Conservation (phyloP, 1,284 basidiomycete genomes). For the Mycosarcoma maydis region DNA sequence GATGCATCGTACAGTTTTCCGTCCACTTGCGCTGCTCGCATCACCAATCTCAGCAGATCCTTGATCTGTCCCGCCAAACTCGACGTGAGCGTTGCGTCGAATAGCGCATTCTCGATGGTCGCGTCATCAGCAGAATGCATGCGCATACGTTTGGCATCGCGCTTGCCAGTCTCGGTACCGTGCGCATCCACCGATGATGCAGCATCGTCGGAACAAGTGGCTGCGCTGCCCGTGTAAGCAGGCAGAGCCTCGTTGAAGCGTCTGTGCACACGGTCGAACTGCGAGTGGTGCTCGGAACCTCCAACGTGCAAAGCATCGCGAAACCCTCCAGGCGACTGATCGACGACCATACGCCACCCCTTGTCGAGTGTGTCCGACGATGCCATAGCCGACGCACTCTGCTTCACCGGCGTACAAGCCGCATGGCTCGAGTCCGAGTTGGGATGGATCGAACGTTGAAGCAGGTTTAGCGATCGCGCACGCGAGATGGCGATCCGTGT, state of each 20-base stretch:
- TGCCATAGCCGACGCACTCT: too few relatives aligned
- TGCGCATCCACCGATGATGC: conserved; percentile 4
- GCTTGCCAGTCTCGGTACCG: conserved; percentile 12
- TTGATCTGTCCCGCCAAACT: conserved; percentile 25
- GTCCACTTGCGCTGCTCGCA: conserved; percentile 6
- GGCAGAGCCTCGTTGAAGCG: conserved; percentile 30
- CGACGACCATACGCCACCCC: conserved; percentile 49
- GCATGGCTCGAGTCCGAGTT: neutral
- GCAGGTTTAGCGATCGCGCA: conserved; percentile 26
- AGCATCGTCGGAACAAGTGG: conserved; percentile 13
- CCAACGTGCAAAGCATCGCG: conserved; percentile 56
- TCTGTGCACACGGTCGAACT: conserved; percentile 45
- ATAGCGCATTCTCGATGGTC: conserved; percentile 17
- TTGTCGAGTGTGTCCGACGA: conserved; percentile 11
- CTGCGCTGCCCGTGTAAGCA: neutral
- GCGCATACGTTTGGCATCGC: conserved; percentile 15
- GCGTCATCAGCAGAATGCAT: neutral
- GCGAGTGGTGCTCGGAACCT: conserved; percentile 53
- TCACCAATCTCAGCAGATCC: conserved; percentile 17
- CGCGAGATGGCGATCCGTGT: conserved; percentile 26
- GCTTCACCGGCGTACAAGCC: too few relatives aligned
- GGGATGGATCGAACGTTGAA: conserved; percentile 26
- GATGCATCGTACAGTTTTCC: conserved; percentile 19
- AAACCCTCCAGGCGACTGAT: conserved; percentile 48
- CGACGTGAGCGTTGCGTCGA: conserved; percentile 23